phyloP scores from a whole-genome alignment of 495 filamentous ascomycete species.

The Podospora didyma region DNA sequence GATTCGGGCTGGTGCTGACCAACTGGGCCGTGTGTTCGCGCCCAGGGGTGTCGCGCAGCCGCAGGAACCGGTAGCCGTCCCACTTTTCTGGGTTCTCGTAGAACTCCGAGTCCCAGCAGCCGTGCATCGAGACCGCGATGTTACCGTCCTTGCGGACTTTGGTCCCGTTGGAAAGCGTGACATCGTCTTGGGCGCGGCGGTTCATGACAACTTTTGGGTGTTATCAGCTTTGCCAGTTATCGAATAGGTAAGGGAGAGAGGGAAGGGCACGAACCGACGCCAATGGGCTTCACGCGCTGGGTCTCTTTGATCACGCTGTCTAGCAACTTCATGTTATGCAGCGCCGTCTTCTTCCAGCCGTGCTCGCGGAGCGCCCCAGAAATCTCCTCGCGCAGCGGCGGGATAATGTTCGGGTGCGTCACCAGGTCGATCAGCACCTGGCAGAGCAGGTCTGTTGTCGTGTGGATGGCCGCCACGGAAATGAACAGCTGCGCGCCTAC shows the following conservation, averaged over 20 bases:
- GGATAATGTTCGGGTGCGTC: slow-evolving; percentile 31
- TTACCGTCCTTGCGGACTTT: slow-evolving; percentile 45
- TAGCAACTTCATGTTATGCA: slow-evolving; percentile 51
- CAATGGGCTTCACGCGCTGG: slow-evolving; percentile 37
- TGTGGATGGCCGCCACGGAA: slow-evolving; percentile 29
- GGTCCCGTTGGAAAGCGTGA: slow-evolving; percentile 45
- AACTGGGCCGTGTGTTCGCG: slow-evolving; percentile 42
- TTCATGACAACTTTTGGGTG: slow-evolving; percentile 31
- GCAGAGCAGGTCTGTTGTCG: slow-evolving; percentile 33
- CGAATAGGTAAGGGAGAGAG: background rate
- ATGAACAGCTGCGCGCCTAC: slow-evolving; percentile 26
- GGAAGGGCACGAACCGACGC: background rate
- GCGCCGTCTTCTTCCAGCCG: slow-evolving; percentile 43
- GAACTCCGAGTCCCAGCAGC: slow-evolving; percentile 35
- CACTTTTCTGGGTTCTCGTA: slow-evolving; percentile 42
- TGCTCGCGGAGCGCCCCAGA: slow-evolving; percentile 24
- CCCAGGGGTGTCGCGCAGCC: slow-evolving; percentile 33
- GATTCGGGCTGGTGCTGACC: slow-evolving; percentile 38
- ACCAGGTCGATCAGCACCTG: slow-evolving; percentile 35
- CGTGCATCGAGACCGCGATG: slow-evolving; percentile 30
- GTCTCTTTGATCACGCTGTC: slow-evolving; percentile 49
- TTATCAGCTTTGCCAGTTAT: background rate
- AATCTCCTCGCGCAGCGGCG: slow-evolving; percentile 36
- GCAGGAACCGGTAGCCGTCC: slow-evolving; percentile 46
- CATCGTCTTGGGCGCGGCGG: slow-evolving; percentile 32